phyloP scores from a whole-genome alignment of 164 flowering plant species.

The Brasenia schreberi region DNA sequence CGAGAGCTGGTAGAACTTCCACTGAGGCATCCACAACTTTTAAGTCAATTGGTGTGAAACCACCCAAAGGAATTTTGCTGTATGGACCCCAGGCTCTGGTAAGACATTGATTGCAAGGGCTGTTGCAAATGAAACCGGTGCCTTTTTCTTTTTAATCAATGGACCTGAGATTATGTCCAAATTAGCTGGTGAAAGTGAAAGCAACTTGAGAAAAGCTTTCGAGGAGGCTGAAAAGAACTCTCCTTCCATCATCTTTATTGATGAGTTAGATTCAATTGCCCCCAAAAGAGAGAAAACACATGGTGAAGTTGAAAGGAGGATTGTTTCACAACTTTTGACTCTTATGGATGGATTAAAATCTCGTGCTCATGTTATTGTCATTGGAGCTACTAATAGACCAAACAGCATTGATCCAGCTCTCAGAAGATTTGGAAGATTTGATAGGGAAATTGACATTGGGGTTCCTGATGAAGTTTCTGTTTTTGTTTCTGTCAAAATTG shows the following conservation, averaged over 20 bases:
- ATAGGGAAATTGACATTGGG: slow-evolving; percentile 59
- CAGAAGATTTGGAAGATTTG: slow-evolving; percentile 66
- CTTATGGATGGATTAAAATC: slow-evolving; percentile 61
- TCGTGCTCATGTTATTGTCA: slow-evolving; percentile 57
- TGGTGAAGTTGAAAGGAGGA: slow-evolving; percentile 74
- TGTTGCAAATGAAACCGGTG: slow-evolving; percentile 25
- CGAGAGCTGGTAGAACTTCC: slow-evolving; percentile 68
- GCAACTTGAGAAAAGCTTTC: slow-evolving; percentile 36
- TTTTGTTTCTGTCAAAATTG: background rate
- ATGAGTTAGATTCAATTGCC: slow-evolving; percentile 61
- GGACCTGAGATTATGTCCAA: slow-evolving; percentile 28
- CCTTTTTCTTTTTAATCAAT: slow-evolving; percentile 22
- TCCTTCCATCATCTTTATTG: slow-evolving; percentile 57
- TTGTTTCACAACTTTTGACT: slow-evolving; percentile 54
- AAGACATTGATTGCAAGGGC: slow-evolving; percentile 25
- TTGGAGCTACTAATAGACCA: slow-evolving; percentile 62
- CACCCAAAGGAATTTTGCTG: slow-evolving; percentile 20
- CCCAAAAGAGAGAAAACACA: slow-evolving; percentile 68
- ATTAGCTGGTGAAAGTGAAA: slow-evolving; percentile 23
- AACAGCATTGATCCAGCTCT: slow-evolving; percentile 61
- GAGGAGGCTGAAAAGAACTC: slow-evolving; percentile 72
- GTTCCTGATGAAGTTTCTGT: slow-evolving; percentile 41
- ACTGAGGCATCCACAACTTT: slow-evolving; percentile 57
- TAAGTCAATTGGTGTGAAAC: slow-evolving; percentile 38
- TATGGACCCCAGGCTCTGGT: slow-evolving; percentile 25